Evolutionary conservation across 2,329 filamentous ascomycete genomes (phyloP).

Genomic region (Polychaeton citri): DNA sequence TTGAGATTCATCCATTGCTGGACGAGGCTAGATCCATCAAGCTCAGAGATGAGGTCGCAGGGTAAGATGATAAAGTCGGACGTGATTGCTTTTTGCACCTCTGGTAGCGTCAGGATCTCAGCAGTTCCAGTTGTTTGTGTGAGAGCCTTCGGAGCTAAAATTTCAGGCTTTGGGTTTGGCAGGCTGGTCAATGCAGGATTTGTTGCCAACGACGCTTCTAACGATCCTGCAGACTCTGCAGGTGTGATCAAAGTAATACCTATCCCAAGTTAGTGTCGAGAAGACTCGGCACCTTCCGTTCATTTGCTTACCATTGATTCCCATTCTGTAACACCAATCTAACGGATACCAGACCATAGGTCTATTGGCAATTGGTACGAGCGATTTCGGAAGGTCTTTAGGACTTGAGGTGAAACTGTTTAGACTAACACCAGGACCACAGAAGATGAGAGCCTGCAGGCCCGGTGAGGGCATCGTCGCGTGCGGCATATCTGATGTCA

Average conservation of each 20-base stretch:
- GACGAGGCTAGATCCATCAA: constrained; percentile 68
- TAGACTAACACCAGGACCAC: constrained; percentile 69
- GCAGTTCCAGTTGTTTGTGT: constrained; percentile 80
- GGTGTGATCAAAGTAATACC: constrained; percentile 46
- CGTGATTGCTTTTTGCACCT: constrained; percentile 65
- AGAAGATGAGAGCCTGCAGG: constrained; percentile 72
- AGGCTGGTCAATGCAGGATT: constrained; percentile 66
- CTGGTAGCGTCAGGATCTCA: constrained; percentile 70
- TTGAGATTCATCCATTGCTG: constrained; percentile 84
- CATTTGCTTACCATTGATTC: constrained; percentile 50
- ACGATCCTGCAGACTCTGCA: constrained; percentile 46
- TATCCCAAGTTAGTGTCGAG: constrained; percentile 5
- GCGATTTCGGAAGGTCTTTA: constrained; percentile 67
- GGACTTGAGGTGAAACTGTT: constrained; percentile 72
- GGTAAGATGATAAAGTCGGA: constrained; percentile 83
- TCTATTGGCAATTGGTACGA: constrained; percentile 69
- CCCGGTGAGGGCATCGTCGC: constrained; percentile 61
- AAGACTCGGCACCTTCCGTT: neutral
- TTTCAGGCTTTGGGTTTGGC: constrained; percentile 57
- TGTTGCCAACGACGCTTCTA: constrained; percentile 58
- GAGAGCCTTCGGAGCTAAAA: constrained; percentile 63
- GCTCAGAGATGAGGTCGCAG: constrained; percentile 84
- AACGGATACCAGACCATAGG: constrained; percentile 87
- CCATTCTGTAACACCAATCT: constrained; percentile 72
- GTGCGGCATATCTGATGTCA: constrained; percentile 50